Evolutionary conservation across 202 grass and related monocot species (phyloP).

Genomic region (Schoenoplectus tabernaemontani): DNA sequence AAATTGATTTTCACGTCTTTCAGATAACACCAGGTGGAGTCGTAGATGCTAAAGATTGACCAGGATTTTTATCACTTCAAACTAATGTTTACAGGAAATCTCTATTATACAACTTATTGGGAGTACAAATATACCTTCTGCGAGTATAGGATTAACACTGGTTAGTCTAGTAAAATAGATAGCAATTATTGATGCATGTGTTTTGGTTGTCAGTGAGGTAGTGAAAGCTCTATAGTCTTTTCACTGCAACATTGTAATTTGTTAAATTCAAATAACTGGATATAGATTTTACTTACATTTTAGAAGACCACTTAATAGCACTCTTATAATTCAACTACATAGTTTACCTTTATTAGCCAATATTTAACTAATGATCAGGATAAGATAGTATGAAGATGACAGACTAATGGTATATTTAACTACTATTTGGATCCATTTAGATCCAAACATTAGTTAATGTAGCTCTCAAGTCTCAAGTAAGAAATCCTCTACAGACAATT

Average conservation of each 20-base stretch:
- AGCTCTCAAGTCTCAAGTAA: too few species aligned
- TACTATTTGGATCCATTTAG: too few species aligned
- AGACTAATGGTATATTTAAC: too few species aligned
- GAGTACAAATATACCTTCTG: not conserved
- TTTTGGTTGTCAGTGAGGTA: not conserved
- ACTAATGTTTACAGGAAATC: not conserved
- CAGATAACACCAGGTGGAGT: constrained; percentile 79
- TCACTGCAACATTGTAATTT: not conserved
- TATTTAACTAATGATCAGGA: too few species aligned
- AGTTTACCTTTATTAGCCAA: too few species aligned
- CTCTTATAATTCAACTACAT: too few species aligned
- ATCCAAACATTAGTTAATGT: too few species aligned
- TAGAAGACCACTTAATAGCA: too few species aligned
- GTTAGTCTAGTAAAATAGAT: not conserved
- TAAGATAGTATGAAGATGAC: too few species aligned
- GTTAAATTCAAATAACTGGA: too few species aligned
- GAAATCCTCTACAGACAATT: too few species aligned
- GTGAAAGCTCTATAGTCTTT: not conserved
- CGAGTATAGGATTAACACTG: not conserved
- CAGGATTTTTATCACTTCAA: not conserved
- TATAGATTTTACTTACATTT: too few species aligned
- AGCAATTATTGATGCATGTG: not conserved
- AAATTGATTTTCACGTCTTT: constrained; percentile 47
- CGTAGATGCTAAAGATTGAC: constrained; percentile 79
- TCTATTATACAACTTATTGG: not conserved